Evolutionary conservation across 305 asterid species (phyloP).

Genomic region (Solanum hybrid): DNA sequence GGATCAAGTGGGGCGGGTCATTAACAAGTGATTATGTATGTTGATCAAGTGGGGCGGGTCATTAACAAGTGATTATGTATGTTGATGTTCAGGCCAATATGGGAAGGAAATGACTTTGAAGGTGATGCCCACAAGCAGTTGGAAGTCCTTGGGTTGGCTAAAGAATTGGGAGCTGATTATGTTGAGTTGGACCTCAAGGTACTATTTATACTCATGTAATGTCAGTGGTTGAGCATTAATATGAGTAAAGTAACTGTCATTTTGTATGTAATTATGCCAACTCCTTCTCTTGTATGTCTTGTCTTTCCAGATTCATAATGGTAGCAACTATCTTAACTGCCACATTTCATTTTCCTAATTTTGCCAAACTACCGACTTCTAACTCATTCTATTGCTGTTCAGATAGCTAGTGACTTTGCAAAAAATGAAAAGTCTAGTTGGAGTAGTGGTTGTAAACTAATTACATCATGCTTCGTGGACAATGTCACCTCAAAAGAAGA

Average conservation of each 20-base stretch:
- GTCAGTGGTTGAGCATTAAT: background rate
- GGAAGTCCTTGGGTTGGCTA: slow-evolving; percentile 35
- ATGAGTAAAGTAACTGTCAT: background rate
- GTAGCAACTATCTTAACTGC: background rate
- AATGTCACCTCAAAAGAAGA: slow-evolving; percentile 25
- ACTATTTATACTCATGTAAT: background rate
- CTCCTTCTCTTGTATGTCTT: background rate
- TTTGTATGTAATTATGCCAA: background rate
- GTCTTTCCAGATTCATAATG: background rate
- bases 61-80: background rate
- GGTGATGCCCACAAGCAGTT: slow-evolving; percentile 20
- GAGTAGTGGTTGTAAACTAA: slow-evolving; percentile 28
- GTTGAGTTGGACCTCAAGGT: slow-evolving; percentile 54
- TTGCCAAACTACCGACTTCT: background rate
- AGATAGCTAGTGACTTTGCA: slow-evolving; percentile 35
- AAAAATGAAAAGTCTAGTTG: slow-evolving; percentile 20
- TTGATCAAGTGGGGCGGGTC: background rate
- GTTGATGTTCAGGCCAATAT: slow-evolving; percentile 27
- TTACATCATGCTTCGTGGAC: slow-evolving; percentile 39
- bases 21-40: background rate
- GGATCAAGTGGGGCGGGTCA: background rate
- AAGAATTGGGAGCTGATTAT: slow-evolving; percentile 51
- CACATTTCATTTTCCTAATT: background rate
- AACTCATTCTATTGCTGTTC: background rate
- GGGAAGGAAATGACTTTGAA: slow-evolving; percentile 25